Evolutionary conservation across 1,284 basidiomycete genomes (phyloP), one percentile per base, ranked within the genome.

Genomic region (Rugosomyces carneus): DNA sequence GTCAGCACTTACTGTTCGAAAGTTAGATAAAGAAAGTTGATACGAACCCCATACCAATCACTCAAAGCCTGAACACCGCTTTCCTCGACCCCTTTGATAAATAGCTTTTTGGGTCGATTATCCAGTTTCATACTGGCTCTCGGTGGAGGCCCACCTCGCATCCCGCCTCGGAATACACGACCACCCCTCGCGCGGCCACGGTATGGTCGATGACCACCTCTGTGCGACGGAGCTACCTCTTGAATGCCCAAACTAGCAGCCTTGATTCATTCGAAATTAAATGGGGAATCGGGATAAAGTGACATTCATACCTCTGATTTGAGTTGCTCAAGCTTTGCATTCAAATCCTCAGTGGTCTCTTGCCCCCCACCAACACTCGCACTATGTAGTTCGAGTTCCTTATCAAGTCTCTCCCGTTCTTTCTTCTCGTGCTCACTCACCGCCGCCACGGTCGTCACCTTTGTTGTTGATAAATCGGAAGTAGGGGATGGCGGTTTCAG

Each of bases 101-200:
- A 65, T 23, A 97, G 67, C 60, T 80, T 84, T 65, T 84, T 89
- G 3, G 93, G 88, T 15, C 93, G 81, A 58, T 95, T 93, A 66
- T 97, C 93, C 19, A 97, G 78, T 55, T 87, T 86, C 82, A 95
- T 88, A 55, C 79, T 88, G 2, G 67, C 68, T 41, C 82, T 72
- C 5, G 51, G 48, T 11, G 78, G 71, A 29, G 77, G 70, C 2
- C 78, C 82, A 39, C 87, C 84, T 42, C 85, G 76, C 55, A 72
- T 73, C 15, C 69, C 75, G 44, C 84, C 83, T 35, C 81, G 77
- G 60, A 71, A 81, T 15, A 78, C 70, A 20, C 86, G 68, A 4
- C 69, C 73, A 1, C 81, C 83, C 43, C 84, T 72, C 7, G 78
- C 87, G n/a, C 89, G 78, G 11, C 82, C 82, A 51, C 84, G 76